Percentiles rank a stretch among this genome's conserved stretches.
Conservation (phyloP, 2,329 filamentous ascomycete genomes). For the Lecanoromycetidae sp. region DNA sequence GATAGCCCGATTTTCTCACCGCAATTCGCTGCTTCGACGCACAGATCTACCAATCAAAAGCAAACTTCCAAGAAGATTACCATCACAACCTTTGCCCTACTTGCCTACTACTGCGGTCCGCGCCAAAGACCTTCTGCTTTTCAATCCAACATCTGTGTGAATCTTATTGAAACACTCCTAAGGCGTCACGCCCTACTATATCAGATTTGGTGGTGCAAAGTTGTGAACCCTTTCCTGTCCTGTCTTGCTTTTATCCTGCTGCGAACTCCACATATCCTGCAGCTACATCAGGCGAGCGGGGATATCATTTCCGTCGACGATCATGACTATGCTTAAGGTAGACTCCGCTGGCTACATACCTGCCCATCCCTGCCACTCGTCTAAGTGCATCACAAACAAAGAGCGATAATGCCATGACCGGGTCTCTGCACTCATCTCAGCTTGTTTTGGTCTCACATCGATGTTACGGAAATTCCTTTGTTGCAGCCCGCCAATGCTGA, state of each 20-base stretch:
- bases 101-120: not conserved
- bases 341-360: not conserved
- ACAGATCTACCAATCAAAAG: not conserved
- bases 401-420: not conserved
- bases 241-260: not conserved
- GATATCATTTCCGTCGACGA: not conserved
- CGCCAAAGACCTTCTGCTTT: not conserved
- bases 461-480: not conserved
- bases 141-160: too few relatives aligned
- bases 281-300: constrained; percentile 6
- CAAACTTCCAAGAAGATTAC: not conserved
- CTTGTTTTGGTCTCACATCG: not conserved
- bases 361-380: constrained; percentile 6
- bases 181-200: too few relatives aligned
- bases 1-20: not conserved
- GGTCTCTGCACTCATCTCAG: not conserved
- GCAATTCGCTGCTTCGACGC: constrained; percentile 9
- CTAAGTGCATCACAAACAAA: constrained; percentile 1
- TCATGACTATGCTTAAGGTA: not conserved
- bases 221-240: too few relatives aligned
- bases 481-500: not conserved
- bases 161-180: too few relatives aligned
- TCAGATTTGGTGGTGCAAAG: too few relatives aligned
- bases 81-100: not conserved
- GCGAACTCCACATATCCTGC: not conserved